A percentile compares a stretch with the other conserved stretches of the same genome.
Conservation (phyloP, 1,284 basidiomycete genomes). For the Paramarasmius palmivorus region DNA sequence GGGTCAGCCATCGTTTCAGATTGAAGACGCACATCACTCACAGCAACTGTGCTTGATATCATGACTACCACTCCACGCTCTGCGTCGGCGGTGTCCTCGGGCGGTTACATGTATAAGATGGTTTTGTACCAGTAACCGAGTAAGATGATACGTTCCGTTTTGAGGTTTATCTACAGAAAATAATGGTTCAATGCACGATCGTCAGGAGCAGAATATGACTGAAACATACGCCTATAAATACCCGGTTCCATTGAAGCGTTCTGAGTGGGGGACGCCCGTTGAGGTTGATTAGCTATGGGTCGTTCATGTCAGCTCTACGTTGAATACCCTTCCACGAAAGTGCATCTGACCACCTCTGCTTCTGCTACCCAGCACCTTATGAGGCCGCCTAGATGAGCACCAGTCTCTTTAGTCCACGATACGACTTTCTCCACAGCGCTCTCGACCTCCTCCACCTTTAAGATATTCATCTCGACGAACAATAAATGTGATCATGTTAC, state of each 20-base stretch:
- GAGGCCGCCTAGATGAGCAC: constrained; percentile 48
- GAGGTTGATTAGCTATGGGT: constrained; percentile 42
- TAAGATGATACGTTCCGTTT: constrained; percentile 56
- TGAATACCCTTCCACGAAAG: background rate
- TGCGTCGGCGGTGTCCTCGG: constrained; percentile 46
- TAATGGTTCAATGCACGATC: no score
- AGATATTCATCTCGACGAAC: constrained; percentile 47
- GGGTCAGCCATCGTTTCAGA: background rate
- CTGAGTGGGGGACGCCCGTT: constrained; percentile 41
- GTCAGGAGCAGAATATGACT: no score
- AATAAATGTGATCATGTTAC: constrained; percentile 28
- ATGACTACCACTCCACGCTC: constrained; percentile 56
- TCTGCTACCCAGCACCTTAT: constrained; percentile 53
- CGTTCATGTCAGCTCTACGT: background rate
- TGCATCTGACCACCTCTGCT: constrained; percentile 11
- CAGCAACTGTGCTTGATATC: constrained; percentile 55
- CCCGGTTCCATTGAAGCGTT: constrained; percentile 51
- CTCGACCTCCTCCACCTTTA: constrained; percentile 35
- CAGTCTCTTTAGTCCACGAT: constrained; percentile 42
- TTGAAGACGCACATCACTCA: constrained; percentile 28
- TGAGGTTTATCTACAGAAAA: no score
- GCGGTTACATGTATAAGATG: constrained; percentile 45
- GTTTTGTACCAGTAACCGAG: constrained; percentile 46
- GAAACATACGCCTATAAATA: no score
- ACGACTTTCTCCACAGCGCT: constrained; percentile 40